These are phyloP conservation scores for Eragrostis curvula DNA, from an alignment of 176 grass and related monocot species.

Conservation along the genomic window DNA sequence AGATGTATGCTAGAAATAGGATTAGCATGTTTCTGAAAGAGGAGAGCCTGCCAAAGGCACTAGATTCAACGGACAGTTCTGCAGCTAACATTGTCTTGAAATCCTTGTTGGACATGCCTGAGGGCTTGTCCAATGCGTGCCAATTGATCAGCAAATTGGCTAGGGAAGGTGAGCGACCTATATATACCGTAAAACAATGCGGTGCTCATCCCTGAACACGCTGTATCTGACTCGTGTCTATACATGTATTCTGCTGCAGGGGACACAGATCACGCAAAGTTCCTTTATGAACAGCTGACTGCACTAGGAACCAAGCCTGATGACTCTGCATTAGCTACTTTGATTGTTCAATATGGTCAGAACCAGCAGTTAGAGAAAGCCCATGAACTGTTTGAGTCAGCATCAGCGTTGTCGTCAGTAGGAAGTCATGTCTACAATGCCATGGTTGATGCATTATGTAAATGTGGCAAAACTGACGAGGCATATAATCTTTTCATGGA, in stretches of 20 bases:
- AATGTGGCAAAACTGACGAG: constrained; percentile 58
- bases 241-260: constrained; percentile 63
- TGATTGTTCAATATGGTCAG: constrained; percentile 82
- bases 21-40: constrained; percentile 51
- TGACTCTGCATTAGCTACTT: constrained; percentile 61
- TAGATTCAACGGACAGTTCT: constrained; percentile 37
- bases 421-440: constrained; percentile 61
- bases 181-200: neutral
- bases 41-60: constrained; percentile 43
- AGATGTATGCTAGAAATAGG: constrained; percentile 67
- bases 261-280: constrained; percentile 53
- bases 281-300: constrained; percentile 62
- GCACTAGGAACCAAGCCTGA: constrained; percentile 65
- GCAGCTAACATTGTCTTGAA: constrained; percentile 36
- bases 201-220: constrained; percentile 23
- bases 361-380: constrained; percentile 61
- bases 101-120: constrained; percentile 55
- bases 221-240: constrained; percentile 23
- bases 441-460: constrained; percentile 82
- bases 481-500: constrained; percentile 64
- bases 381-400: constrained; percentile 55
- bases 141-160: constrained; percentile 75
- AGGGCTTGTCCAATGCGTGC: constrained; percentile 54
- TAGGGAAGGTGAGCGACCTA: constrained; percentile 73
- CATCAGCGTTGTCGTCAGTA: constrained; percentile 32